phyloP scores from a whole-genome alignment of 495 filamentous ascomycete species.

The Penicillium psychrofluorescens region DNA sequence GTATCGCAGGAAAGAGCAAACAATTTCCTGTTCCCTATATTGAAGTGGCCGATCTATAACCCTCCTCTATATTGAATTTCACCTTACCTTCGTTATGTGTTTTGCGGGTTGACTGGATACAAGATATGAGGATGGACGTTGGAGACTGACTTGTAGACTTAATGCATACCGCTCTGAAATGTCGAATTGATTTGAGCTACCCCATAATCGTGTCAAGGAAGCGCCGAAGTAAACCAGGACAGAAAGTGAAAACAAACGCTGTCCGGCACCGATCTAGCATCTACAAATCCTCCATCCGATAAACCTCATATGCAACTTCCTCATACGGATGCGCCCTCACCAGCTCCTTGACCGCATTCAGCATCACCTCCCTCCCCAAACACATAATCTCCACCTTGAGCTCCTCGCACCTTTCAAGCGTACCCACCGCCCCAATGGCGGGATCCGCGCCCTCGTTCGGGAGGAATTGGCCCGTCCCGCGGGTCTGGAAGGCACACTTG shows the following conservation, averaged over 20 bases:
- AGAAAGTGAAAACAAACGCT: neutral
- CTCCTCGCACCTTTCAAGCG: conserved; percentile 43
- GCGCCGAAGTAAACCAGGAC: too few species aligned
- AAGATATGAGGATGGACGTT: too few species aligned
- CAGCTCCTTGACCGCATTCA: conserved; percentile 34
- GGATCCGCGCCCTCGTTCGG: conserved; percentile 32
- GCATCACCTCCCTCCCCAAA: conserved; percentile 39
- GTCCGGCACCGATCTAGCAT: neutral
- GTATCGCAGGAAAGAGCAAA: too few species aligned
- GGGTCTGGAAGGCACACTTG: conserved; percentile 33
- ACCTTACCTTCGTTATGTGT: too few species aligned
- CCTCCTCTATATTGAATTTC: too few species aligned
- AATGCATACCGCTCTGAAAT: too few species aligned
- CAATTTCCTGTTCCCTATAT: too few species aligned
- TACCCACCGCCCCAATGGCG: conserved; percentile 30
- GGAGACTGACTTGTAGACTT: too few species aligned
- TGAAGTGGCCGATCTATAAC: too few species aligned
- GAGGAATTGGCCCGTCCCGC: conserved; percentile 34
- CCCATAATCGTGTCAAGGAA: too few species aligned
- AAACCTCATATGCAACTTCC: conserved; percentile 67
- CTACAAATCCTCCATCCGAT: conserved; percentile 64
- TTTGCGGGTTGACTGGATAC: too few species aligned
- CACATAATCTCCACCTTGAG: conserved; percentile 48
- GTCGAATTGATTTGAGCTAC: too few species aligned
- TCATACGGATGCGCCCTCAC: conserved; percentile 71